Evolutionary conservation across 495 filamentous ascomycete genomes (phyloP).

Genomic region (Cenococcum geophilum): DNA sequence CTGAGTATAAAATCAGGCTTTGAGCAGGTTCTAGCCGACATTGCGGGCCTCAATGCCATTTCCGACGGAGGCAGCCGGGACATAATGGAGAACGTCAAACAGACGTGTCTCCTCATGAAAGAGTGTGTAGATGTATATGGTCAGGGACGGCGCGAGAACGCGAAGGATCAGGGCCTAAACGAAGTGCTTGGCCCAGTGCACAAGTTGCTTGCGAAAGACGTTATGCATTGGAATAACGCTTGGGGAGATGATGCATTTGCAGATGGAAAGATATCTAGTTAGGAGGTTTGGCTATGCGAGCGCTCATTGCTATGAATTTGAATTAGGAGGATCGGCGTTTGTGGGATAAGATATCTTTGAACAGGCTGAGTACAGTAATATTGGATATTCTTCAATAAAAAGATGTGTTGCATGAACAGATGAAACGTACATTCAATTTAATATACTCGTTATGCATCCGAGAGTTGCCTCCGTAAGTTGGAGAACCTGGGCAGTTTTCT

Average conservation of each 20-base stretch:
- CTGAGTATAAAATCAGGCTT: conserved; percentile 4
- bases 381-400: no score
- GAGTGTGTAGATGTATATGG: conserved; percentile 14
- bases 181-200: conserved; percentile 8
- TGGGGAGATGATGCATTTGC: conserved; percentile 18
- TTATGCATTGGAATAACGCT: conserved; percentile 18
- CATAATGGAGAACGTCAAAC: conserved; percentile 6
- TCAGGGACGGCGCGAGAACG: conserved; percentile 4
- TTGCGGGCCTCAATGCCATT: conserved; percentile 7
- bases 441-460: no score
- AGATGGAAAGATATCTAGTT: background rate
- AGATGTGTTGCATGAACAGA: no score
- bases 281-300: background rate
- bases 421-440: no score
- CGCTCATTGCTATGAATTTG: background rate
- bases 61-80: background rate
- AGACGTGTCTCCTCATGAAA: conserved; percentile 17
- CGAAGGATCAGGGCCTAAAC: background rate
- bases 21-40: conserved; percentile 10
- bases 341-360: no score
- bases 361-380: no score
- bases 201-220: conserved; percentile 20
- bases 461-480: no score
- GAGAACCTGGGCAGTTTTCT: no score
- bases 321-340: no score